phyloP scores from a whole-genome alignment of 768 basidiomycete species.

The Coprinellus aureogranulatus region DNA sequence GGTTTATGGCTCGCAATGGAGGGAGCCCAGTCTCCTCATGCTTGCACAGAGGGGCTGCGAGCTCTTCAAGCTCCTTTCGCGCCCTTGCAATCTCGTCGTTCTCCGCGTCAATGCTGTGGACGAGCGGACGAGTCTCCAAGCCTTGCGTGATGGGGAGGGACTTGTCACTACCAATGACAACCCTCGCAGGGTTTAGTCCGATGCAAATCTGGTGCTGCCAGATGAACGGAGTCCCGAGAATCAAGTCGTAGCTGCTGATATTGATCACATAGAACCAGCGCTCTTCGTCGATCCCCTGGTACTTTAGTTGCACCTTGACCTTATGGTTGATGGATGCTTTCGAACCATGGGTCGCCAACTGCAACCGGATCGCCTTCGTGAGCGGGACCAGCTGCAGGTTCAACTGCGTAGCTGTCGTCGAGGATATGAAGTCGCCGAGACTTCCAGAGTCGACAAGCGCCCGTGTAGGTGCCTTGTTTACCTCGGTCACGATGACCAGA shows the following conservation, averaged over 20 bases:
- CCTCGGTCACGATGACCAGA: constrained; percentile 21
- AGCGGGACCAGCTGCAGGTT: constrained; percentile 19
- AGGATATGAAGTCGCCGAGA: constrained; percentile 37
- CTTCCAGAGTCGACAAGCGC: constrained; percentile 37
- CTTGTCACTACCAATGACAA: constrained; percentile 22
- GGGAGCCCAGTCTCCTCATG: constrained; percentile 5
- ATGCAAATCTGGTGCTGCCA: constrained; percentile 27
- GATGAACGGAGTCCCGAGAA: constrained; percentile 40
- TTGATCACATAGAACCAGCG: constrained; percentile 36
- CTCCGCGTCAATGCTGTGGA: not conserved
- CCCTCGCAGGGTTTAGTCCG: constrained; percentile 23
- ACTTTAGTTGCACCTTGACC: constrained; percentile 22
- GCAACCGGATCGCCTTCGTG: constrained; percentile 28
- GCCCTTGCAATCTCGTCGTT: not conserved
- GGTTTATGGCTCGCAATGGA: constrained; percentile 8
- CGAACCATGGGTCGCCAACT: constrained; percentile 39
- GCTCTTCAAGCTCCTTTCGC: not conserved
- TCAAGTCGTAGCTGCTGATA: constrained; percentile 37
- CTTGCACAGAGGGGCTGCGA: constrained; percentile 2
- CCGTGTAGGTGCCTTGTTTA: constrained; percentile 28
- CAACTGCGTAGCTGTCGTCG: constrained; percentile 33
- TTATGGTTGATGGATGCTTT: constrained; percentile 29
- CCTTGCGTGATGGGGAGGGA: not conserved
- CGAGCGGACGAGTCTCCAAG: not conserved
- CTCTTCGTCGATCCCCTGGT: constrained; percentile 27